Evolutionary conservation across 202 grass and related monocot species (phyloP).

Genomic region (Carex arenaria): DNA sequence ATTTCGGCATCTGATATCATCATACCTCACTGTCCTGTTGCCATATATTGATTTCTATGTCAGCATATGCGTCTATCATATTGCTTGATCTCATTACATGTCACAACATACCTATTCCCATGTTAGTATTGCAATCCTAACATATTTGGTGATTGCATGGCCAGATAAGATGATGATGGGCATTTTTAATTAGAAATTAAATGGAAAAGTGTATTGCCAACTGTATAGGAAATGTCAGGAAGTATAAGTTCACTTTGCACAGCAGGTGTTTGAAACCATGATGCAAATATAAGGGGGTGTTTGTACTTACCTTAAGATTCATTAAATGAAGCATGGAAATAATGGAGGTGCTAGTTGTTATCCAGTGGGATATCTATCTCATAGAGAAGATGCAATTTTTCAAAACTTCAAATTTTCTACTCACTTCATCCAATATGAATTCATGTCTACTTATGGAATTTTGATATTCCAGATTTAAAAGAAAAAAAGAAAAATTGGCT

Average conservation of each 20-base stretch:
- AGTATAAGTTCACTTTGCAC: too few relatives aligned
- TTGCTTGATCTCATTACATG: neutral
- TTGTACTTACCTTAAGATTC: neutral
- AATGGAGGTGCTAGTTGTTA: too few relatives aligned
- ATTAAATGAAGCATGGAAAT: neutral
- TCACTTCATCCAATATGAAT: neutral
- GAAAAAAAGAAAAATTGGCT: neutral
- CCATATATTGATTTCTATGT: too few relatives aligned
- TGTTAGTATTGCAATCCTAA: neutral
- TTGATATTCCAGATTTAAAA: neutral
- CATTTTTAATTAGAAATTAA: neutral
- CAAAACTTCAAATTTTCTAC: neutral
- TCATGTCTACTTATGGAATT: neutral
- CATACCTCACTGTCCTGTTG: neutral
- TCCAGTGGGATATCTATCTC: too few relatives aligned
- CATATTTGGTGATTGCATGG: neutral
- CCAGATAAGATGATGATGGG: neutral
- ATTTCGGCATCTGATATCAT: neutral
- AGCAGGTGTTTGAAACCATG: too few relatives aligned
- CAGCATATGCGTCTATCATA: neutral
- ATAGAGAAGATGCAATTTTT: neutral
- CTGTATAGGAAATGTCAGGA: neutral
- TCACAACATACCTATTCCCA: neutral
- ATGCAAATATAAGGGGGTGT: neutral
- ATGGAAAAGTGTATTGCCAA: neutral